Percentiles rank a stretch among this genome's conserved stretches.
These are phyloP conservation scores for Diutina sp. DNA, from an alignment of 1,139 yeast species.

Conservation along the genomic window DNA sequence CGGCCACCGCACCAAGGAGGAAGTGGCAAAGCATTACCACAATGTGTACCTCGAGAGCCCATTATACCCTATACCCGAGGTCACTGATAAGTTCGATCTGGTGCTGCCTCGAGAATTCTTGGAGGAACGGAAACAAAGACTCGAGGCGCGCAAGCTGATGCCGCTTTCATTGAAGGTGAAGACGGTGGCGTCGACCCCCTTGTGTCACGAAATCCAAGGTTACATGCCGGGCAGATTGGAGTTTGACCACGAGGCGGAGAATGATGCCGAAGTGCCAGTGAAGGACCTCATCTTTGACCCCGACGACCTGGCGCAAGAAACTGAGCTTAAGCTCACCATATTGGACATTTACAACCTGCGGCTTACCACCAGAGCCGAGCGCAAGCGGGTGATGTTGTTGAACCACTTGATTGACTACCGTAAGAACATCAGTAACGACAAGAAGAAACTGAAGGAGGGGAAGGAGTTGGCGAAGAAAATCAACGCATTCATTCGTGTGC, in stretches of 20 bases:
- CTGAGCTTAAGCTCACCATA: slow-evolving; percentile 77
- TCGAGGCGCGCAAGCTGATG: slow-evolving; percentile 55
- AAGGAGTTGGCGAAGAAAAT: slow-evolving; percentile 64
- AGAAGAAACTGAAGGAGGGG: slow-evolving; percentile 79
- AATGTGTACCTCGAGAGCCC: slow-evolving; percentile 55
- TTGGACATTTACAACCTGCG: slow-evolving; percentile 84
- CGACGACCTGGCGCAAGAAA: slow-evolving; percentile 78
- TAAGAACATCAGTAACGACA: slow-evolving; percentile 61
- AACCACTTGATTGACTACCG: slow-evolving; percentile 78
- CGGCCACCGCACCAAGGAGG: slow-evolving; percentile 86
- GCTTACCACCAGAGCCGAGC: slow-evolving; percentile 83
- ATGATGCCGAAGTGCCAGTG: slow-evolving; percentile 88
- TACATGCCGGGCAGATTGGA: slow-evolving; percentile 98
- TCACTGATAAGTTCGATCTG: slow-evolving; percentile 51
- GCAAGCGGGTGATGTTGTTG: slow-evolving; percentile 69
- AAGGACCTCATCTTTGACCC: slow-evolving; percentile 94
- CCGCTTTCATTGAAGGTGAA: slow-evolving; percentile 76
- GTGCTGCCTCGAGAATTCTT: slow-evolving; percentile 62
- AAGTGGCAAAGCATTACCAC: slow-evolving; percentile 74
- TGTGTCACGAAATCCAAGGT: slow-evolving; percentile 95
- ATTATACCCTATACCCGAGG: slow-evolving; percentile 73
- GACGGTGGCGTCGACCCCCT: slow-evolving; percentile 85
- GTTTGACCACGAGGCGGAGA: slow-evolving; percentile 91
- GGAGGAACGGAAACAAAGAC: slow-evolving; percentile 51
- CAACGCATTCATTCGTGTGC: slow-evolving; percentile 70